Base-by-base conservation (phyloP, 2,329 filamentous ascomycete genomes). In the Phialophora tarda region DNA sequence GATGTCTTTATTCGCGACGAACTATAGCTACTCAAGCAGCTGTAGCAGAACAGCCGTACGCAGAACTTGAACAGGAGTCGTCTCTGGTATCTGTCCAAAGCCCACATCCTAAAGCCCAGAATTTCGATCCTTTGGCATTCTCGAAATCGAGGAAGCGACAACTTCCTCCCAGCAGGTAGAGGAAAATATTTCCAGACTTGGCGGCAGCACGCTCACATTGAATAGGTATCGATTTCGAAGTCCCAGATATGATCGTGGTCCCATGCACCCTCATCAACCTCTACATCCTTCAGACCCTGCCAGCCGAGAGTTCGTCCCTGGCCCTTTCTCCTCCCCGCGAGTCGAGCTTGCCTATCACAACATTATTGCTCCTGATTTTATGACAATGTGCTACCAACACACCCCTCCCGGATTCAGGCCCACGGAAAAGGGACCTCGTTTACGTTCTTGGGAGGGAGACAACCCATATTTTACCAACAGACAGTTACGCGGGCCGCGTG, bases 401-500 rank as follows among this genome's bases (percentile, higher is more conserved):
- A 87, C 83, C 60, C 91, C 92, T 1, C 93, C 93, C 0, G 93
- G 93, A 66, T 90, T 89, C 81, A 76, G 83, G 77, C 77, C 83
- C 11, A 80, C 84, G 21, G 72, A 83, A 60, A 84, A 84, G 75
- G 79, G 82, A 1, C 87, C 92, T 67, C 88, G 91, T 69, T 82
- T 98, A 73, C 88, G 95, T 64, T 82, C 86, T 73, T 99, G 95
- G 95, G 90, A 94, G 67, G 93, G 90, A 73, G 91, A 90, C 60
- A 96, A 92, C 7, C 95, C 94, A 2, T 99, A 99, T 81, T 93
- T 93, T 84, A 92, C 93, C 82, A 96, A 96, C 79, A 86, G 95
- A 73, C 90, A 91, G 4, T 86, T 91, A 71, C 89, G 95, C 70
- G 91, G 90, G 1, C 95, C 95, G 4, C 87, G 94, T 74, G 95